These are phyloP conservation scores for Pseudogymnoascus sp. DNA, from an alignment of 2,329 filamentous ascomycete genomes.

Conservation along the genomic window DNA sequence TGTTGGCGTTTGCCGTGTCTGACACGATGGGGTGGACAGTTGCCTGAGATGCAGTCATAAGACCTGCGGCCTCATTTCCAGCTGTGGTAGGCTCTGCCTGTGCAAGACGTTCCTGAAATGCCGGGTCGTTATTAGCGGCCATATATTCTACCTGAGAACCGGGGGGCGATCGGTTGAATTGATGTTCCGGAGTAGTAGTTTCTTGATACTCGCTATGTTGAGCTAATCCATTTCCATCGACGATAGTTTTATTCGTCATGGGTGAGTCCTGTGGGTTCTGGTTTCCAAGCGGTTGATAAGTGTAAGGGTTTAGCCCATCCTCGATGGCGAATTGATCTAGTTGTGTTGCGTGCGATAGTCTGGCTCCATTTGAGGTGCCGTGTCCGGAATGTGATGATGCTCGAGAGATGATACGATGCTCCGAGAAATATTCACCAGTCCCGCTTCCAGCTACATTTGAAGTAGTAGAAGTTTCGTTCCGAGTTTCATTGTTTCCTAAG, in stretches of 20 bases:
- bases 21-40: not conserved
- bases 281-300: conserved; percentile 21
- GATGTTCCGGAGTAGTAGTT: not conserved
- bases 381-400: conserved; percentile 30
- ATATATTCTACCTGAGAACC: not conserved
- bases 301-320: conserved; percentile 52
- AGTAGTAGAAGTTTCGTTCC: conserved; percentile 48
- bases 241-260: not conserved
- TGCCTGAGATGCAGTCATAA: not conserved
- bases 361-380: conserved; percentile 33
- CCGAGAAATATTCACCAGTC: conserved; percentile 20
- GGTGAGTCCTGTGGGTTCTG: not conserved
- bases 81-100: not conserved
- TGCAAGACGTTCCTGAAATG: not conserved
- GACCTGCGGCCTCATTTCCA: not conserved
- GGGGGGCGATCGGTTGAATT: not conserved
- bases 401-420: conserved; percentile 2
- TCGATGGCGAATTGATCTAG: conserved; percentile 42
- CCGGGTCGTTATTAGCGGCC: not conserved
- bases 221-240: not conserved
- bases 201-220: not conserved
- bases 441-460: conserved; percentile 25
- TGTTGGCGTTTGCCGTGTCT: not conserved
- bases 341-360: conserved; percentile 43
- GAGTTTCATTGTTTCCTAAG: conserved; percentile 33